Base-by-base conservation (phyloP, 2,329 filamentous ascomycete genomes). In the Septoria linicola region DNA sequence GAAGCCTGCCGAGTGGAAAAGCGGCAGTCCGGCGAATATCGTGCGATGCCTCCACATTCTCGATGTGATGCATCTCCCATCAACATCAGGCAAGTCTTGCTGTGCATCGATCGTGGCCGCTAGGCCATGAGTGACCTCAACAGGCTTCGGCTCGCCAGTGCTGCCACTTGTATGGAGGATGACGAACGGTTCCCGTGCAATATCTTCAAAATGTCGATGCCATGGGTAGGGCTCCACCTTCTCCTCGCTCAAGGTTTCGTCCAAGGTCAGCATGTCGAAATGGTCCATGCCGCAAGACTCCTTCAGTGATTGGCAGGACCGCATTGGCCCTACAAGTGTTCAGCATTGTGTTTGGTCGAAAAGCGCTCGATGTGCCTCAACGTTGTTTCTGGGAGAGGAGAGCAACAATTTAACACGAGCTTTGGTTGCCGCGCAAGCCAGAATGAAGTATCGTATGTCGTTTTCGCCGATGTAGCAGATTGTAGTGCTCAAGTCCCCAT, bases 151-250 rank as follows among this genome's bases (percentile, higher is more conserved):
- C 8, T 36, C 27, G 1, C 53, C 56, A 20, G 53, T 59, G n/a
- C 47, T 51, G 3, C 56, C 56, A 4, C 41, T 46, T 3, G 56
- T 59, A 36, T 59, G 56, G 1, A 59, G 47, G 6, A 52, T 31
- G 4, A 51, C 4, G 31, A 51, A 55, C 1, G 56, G 30, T 17
- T 51, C 40, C 3, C 17, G 8, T 11, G 23, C 51, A 3, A 48
- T 37, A 10, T 53, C 37, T 13, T 37, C 25, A 11, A 53, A 16
- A 1, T 4, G 42, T 20, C 19, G 16, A n/a, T 14, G 10, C 43
- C 44, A 53, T 7, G 37, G 48, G 17, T 21, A 51, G 5, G 17
- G 14, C 10, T 51, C 48, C 5, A 45, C 34, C 8, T n/a, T 21
- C 25, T 20, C 21, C 7, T 11, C n/a, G 13, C 43, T 21, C 6